Percentiles rank a stretch among this genome's conserved stretches.
Conservation (phyloP, 768 basidiomycete genomes). For the Coprinellus micaceus region DNA sequence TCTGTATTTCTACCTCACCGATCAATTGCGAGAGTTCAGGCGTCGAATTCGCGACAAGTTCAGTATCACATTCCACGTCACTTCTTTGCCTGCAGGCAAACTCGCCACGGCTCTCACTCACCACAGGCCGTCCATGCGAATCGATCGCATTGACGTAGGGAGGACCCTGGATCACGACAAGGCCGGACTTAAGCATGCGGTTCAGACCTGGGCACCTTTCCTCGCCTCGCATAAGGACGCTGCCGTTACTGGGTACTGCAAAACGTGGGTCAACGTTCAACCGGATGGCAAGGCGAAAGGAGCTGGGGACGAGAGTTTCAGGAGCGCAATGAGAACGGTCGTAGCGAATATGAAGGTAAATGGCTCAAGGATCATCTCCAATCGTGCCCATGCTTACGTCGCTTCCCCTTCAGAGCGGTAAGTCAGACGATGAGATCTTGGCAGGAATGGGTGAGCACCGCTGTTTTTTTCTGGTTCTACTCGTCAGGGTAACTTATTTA, state of each 20-base stretch:
- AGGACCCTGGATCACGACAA: constrained; percentile 38
- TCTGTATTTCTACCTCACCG: constrained; percentile 37
- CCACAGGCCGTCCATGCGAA: constrained; percentile 27
- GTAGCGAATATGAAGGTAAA: neutral
- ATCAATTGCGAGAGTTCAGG: constrained; percentile 32
- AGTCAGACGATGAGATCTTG: neutral
- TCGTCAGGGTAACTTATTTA: neutral
- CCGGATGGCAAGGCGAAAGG: neutral
- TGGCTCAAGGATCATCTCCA: neutral
- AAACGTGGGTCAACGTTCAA: neutral
- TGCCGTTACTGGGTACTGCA: neutral
- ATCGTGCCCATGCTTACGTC: neutral
- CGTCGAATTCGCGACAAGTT: constrained; percentile 23
- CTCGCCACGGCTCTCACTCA: neutral
- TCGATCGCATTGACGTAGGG: constrained; percentile 43
- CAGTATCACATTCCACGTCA: constrained; percentile 27
- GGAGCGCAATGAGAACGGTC: neutral
- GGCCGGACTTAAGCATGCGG: neutral
- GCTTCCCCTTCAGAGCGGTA: neutral
- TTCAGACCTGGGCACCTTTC: neutral
- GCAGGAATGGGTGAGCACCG: too few species aligned
- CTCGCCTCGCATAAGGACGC: neutral
- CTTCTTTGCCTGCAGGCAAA: neutral
- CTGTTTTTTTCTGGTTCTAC: neutral
- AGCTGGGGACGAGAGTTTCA: neutral